phyloP scores from a whole-genome alignment of 257 asterid species.

The Solanum tarijense region DNA sequence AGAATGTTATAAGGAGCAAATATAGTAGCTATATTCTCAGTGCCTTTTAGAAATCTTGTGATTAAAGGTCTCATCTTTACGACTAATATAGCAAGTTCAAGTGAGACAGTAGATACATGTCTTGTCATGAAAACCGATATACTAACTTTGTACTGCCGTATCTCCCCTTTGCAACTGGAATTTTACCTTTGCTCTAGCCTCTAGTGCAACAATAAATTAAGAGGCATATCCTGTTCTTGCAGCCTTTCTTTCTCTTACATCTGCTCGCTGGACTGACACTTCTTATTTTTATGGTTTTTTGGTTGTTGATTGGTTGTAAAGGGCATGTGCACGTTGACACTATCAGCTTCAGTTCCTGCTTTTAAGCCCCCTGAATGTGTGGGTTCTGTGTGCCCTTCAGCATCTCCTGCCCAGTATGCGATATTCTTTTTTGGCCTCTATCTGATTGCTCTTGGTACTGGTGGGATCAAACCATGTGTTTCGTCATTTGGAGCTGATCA shows the following conservation, averaged over 20 bases:
- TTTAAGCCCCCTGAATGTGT: slow-evolving; percentile 73
- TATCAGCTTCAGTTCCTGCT: slow-evolving; percentile 72
- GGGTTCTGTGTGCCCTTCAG: slow-evolving; percentile 71
- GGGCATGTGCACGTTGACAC: slow-evolving; percentile 89
- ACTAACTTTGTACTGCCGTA: background rate
- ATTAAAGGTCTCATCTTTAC: background rate
- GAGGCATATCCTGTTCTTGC: background rate
- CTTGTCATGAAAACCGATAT: background rate
- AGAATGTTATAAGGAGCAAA: background rate
- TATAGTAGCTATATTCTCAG: background rate
- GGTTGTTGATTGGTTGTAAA: slow-evolving; percentile 10
- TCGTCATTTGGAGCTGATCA: slow-evolving; percentile 97
- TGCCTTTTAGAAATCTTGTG: background rate
- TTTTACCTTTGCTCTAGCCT: background rate
- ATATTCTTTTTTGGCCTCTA: slow-evolving; percentile 69
- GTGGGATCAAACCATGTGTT: slow-evolving; percentile 96
- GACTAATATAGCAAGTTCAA: background rate
- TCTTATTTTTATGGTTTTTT: background rate
- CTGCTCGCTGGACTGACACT: background rate
- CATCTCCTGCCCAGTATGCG: slow-evolving; percentile 67
- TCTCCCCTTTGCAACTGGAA: background rate
- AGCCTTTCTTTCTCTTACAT: background rate
- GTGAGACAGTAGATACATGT: background rate
- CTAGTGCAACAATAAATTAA: background rate
- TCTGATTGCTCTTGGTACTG: slow-evolving; percentile 88